Conservation (phyloP, 1,284 basidiomycete genomes). For the Cutaneotrichosporon sp. region DNA sequence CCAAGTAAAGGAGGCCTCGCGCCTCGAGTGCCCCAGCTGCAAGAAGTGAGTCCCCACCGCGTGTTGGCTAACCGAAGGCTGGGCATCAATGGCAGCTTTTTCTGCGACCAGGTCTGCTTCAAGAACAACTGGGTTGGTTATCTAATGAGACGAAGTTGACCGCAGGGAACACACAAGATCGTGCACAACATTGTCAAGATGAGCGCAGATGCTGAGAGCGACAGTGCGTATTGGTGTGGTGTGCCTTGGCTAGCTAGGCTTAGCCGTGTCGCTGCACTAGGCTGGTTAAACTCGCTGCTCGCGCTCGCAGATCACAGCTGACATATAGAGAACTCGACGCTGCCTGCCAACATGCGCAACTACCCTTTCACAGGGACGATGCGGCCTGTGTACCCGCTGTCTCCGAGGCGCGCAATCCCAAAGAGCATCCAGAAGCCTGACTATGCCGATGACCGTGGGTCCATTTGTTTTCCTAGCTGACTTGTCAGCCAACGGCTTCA, state of each 20-base stretch:
- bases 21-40: conserved; percentile 53
- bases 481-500: conserved; percentile 42
- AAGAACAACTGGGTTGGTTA: conserved; percentile 50
- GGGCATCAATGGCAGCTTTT: conserved; percentile 53
- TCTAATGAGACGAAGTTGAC: neutral
- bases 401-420: conserved; percentile 46
- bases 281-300: neutral
- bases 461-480: neutral
- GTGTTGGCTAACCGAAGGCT: conserved; percentile 36
- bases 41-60: conserved; percentile 44
- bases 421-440: conserved; percentile 50
- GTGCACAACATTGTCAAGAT: conserved; percentile 51
- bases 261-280: neutral
- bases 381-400: conserved; percentile 53
- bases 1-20: conserved; percentile 47
- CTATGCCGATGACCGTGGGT: conserved; percentile 54
- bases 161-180: conserved; percentile 45
- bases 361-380: conserved; percentile 52
- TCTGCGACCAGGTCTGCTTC: conserved; percentile 55
- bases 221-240: conserved; percentile 29
- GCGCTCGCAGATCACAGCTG: conserved; percentile 3
- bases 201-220: conserved; percentile 40
- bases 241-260: neutral
- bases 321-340: conserved; percentile 39
- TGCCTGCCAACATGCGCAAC: conserved; percentile 47